Evolutionary conservation across 2,329 filamentous ascomycete genomes (phyloP), one percentile per base, ranked within the genome.

Genomic region (Diaporthe sp.): DNA sequence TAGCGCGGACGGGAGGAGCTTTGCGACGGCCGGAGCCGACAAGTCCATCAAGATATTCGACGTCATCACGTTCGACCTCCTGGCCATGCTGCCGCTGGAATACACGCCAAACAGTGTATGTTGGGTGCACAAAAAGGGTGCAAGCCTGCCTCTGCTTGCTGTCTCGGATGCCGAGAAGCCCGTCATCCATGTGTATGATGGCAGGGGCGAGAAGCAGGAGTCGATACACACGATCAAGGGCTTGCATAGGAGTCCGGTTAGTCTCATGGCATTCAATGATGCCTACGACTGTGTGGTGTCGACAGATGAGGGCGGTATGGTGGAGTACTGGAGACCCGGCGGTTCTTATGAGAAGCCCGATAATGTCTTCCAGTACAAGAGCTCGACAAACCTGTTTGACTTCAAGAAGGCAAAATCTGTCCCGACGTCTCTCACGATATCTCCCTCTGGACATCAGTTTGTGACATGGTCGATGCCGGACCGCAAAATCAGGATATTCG

Each of bases 381-480:
- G 95, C 82, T 93, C 94, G 1, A 99, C 97, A 3, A 97, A 94
- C 80, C 88, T 99, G 1, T 99, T 98, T 81, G 96, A 98, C 72
- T 98, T 99, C 87, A 98, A 98, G 82, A 98, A 98, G 85, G 91
- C 94, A 70, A 98, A 98, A 83, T 94, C 95, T 0, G 90, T 93
- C 0, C 96, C 96, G 0, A 91, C 92, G 5, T 94, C 94, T 15
- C 87, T 99, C 67, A 94, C 94, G 0, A 90, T 99, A 62, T 98
- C 97, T 0, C 95, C 96, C 0, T 93, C 93, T 0, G 95, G 96
- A 7, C 91, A 94, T 75, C 94, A 95, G 76, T 97, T 99, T 81
- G 95, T 94, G 2, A 94, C 95, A 0, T 93, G 97, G 79, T 99
- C 97, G 0, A 93, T 98, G 79, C 97, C 97, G 0, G 97, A 99